These are phyloP conservation scores for Triticum monococcum DNA, from an alignment of 176 grass and related monocot species.

Conservation along the genomic window DNA sequence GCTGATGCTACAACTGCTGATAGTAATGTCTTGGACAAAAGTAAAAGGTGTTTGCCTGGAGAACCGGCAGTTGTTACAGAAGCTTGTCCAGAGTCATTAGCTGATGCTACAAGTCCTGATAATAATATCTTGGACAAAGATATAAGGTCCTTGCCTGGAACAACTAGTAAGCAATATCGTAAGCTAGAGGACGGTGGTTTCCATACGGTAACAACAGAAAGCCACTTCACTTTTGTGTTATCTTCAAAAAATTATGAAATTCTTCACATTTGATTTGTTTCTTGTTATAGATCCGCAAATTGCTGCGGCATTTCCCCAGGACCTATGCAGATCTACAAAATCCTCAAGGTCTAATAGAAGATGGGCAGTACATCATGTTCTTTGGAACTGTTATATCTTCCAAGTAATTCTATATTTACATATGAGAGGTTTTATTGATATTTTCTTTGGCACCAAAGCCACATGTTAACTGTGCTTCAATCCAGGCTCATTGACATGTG, in stretches of 20 bases:
- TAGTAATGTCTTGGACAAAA: slow-evolving; percentile 60
- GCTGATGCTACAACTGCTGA: slow-evolving; percentile 31
- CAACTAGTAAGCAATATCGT: slow-evolving; percentile 53
- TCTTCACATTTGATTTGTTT: slow-evolving; percentile 7
- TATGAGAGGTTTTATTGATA: slow-evolving; percentile 27
- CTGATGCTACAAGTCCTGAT: slow-evolving; percentile 29
- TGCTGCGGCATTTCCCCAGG: slow-evolving; percentile 95
- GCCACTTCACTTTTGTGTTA: not conserved
- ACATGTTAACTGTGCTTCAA: slow-evolving; percentile 9
- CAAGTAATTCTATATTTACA: slow-evolving; percentile 56
- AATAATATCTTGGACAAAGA: slow-evolving; percentile 61
- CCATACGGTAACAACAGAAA: slow-evolving; percentile 61
- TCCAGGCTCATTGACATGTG: not conserved
- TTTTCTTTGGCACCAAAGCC: slow-evolving; percentile 8
- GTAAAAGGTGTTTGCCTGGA: slow-evolving; percentile 55
- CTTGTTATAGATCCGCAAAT: slow-evolving; percentile 72
- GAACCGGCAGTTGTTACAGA: slow-evolving; percentile 32
- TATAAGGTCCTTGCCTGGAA: slow-evolving; percentile 62
- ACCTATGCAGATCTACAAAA: slow-evolving; percentile 86
- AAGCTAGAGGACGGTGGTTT: slow-evolving; percentile 77
- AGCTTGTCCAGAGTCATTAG: not conserved
- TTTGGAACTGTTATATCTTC: slow-evolving; percentile 77
- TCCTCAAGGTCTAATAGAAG: slow-evolving; percentile 68
- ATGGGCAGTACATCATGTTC: slow-evolving; percentile 87
- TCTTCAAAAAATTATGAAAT: not conserved